Percentiles rank a stretch among this genome's conserved stretches.
Evolutionary conservation across 2,329 filamentous ascomycete genomes (phyloP).

Genomic region (Ploettnerulaceae sp.): DNA sequence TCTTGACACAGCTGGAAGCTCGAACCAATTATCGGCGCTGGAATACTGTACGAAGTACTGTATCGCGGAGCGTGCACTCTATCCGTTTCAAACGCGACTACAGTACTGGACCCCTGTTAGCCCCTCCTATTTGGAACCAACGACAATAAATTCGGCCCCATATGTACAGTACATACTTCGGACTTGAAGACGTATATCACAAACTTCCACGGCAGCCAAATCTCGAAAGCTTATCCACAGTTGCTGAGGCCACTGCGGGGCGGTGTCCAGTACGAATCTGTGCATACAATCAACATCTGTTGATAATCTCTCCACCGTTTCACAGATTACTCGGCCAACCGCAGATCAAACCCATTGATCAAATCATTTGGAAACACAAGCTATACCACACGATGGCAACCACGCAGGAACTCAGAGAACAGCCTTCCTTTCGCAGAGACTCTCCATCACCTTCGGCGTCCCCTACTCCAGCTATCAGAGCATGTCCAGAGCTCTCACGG

Average conservation of each 20-base stretch:
- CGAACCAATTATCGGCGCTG: no score
- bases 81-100: conserved; percentile 18
- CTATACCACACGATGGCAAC: conserved; percentile 38
- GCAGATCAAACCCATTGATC: conserved; percentile 11
- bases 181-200: conserved; percentile 19
- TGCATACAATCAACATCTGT: background rate
- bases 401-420: conserved; percentile 25
- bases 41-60: no score
- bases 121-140: conserved; percentile 13
- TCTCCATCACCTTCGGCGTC: conserved; percentile 59
- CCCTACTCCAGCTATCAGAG: conserved; percentile 10
- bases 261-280: conserved; percentile 13
- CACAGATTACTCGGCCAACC: conserved; percentile 1
- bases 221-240: background rate
- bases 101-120: conserved; percentile 10
- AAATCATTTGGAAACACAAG: conserved; percentile 14
- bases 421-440: conserved; percentile 29
- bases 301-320: background rate
- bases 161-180: background rate
- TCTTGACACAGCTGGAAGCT: conserved; percentile 4
- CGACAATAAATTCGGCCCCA: conserved; percentile 11
- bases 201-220: conserved; percentile 24
- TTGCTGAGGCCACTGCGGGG: conserved; percentile 17
- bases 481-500: conserved; percentile 50
- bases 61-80: conserved; percentile 5